These are phyloP conservation scores for Nemania abortiva DNA, from an alignment of 2,329 filamentous ascomycete species.

Conservation along the genomic window DNA sequence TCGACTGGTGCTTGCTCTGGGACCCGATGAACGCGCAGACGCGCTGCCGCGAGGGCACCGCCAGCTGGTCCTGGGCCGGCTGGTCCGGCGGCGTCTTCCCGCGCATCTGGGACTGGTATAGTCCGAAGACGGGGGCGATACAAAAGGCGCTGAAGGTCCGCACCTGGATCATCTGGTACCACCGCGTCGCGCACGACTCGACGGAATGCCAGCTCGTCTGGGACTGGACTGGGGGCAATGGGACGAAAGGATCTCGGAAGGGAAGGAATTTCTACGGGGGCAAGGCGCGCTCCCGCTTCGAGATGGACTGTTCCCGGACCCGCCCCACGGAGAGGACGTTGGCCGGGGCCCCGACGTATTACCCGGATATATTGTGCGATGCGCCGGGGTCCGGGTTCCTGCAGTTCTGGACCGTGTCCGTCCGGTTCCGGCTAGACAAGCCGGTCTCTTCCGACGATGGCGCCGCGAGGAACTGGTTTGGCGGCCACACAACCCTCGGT, in stretches of 20 bases:
- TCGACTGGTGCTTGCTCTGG: constrained; percentile 32
- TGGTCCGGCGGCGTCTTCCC: constrained; percentile 27
- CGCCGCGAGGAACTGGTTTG: neutral
- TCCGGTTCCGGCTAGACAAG: constrained; percentile 20
- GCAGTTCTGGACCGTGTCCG: constrained; percentile 24
- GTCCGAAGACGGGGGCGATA: constrained; percentile 1
- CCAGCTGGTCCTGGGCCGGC: constrained; percentile 27
- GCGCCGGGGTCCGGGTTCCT: constrained; percentile 10
- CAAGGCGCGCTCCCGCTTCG: constrained; percentile 4
- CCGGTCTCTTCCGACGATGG: neutral
- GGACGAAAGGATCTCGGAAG: neutral
- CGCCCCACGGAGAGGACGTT: constrained; percentile 15
- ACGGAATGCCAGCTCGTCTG: constrained; percentile 14
- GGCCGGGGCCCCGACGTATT: constrained; percentile 8
- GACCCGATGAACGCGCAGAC: constrained; percentile 18
- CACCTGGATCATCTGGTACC: constrained; percentile 31
- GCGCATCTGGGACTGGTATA: constrained; percentile 29
- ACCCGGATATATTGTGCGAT: constrained; percentile 24
- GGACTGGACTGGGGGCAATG: constrained; percentile 1
- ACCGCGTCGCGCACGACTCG: constrained; percentile 22
- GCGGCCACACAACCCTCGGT: constrained; percentile 9
- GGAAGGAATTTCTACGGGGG: constrained; percentile 28
- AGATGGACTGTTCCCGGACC: constrained; percentile 21
- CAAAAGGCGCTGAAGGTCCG: constrained; percentile 11
- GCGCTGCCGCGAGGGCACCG: constrained; percentile 2